Base-by-base conservation (phyloP, 2,329 filamentous ascomycete genomes). In the Basipetospora chlamydospora region DNA sequence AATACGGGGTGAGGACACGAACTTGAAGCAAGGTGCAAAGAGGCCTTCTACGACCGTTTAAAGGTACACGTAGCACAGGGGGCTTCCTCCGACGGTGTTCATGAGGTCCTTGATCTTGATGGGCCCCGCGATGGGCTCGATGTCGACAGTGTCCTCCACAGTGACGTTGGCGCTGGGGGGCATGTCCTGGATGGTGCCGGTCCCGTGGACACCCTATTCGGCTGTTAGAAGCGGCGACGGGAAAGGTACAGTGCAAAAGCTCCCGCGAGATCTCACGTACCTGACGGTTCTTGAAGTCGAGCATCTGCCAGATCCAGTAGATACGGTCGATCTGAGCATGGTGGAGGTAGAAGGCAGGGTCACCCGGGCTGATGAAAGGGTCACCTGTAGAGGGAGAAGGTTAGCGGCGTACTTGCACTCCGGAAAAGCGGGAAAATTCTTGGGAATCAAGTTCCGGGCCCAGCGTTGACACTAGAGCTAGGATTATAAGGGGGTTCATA, bases 61-160 rank as follows among this genome's bases (percentile, higher is more conserved):
- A 13, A 38, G 23, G 26, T 66, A 66, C 22, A 64, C 52, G 43
- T 65, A 66, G 40, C 62, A 66, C 32, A 64, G 55, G 5, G 59
- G 59, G 5, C 47, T 42, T 0, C 55, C 60, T 8, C 50, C 57
- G 13, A 58, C 49, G 0, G 61, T 65, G 39, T 55, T 58, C 45
- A 63, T 55, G 26, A 61, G 42, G 33, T 58, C 42, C 34, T 48
- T 44, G 37, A 58, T 59, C 26, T 50, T 49, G 5, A 57, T 43
- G 4, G 48, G 40, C 35, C 55, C 52, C 8, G 56, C 52, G 11
- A 66, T 40, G 0, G 44, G 46, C 1, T 12, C 59, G 25, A 38
- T 8, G 29, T 38, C 36, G 22, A 38, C 28, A 18, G 25, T 6
- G 17, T 38, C 36, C 18, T 33, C 30, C n/a, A 38, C 36, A 11